Percentiles rank a stretch among this genome's conserved stretches.
These are phyloP conservation scores for Kalmusia sp. DNA, from an alignment of 2,329 filamentous ascomycete species.

Conservation along the genomic window DNA sequence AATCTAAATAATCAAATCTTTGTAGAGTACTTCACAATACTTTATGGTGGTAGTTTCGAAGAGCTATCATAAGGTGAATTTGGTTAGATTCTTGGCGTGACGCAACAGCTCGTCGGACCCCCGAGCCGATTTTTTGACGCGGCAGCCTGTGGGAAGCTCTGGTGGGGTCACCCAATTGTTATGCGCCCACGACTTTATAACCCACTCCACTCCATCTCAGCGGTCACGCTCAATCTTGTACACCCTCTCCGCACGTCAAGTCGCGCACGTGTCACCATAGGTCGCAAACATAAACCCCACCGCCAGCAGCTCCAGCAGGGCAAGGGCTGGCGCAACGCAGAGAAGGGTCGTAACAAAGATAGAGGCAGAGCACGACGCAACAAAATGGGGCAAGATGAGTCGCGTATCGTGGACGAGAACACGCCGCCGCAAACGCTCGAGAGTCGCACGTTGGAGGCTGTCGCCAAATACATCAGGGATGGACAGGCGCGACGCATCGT, in stretches of 20 bases:
- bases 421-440: slow-evolving; percentile 70
- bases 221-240: background rate
- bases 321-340: slow-evolving; percentile 38
- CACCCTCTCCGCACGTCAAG: background rate
- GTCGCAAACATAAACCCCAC: slow-evolving; percentile 56
- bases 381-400: slow-evolving; percentile 89
- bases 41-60: no score
- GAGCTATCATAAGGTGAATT: background rate
- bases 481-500: slow-evolving; percentile 75
- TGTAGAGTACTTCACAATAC: no score
- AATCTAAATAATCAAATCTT: no score
- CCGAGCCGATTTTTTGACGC: slow-evolving; percentile 1
- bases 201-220: background rate
- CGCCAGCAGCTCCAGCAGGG: slow-evolving; percentile 44
- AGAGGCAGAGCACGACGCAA: slow-evolving; percentile 30
- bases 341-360: slow-evolving; percentile 29
- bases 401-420: slow-evolving; percentile 71
- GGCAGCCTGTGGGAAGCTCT: no score
- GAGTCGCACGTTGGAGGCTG: slow-evolving; percentile 71
- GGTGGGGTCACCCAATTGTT: background rate
- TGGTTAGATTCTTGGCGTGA: background rate
- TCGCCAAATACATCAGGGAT: slow-evolving; percentile 81
- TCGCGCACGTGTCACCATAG: slow-evolving; percentile 51
- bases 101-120: background rate
- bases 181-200: no score